Percentiles rank a stretch among this genome's conserved stretches.
phyloP scores from a whole-genome alignment of 768 basidiomycete species.

The Saitozyma podzolica region DNA sequence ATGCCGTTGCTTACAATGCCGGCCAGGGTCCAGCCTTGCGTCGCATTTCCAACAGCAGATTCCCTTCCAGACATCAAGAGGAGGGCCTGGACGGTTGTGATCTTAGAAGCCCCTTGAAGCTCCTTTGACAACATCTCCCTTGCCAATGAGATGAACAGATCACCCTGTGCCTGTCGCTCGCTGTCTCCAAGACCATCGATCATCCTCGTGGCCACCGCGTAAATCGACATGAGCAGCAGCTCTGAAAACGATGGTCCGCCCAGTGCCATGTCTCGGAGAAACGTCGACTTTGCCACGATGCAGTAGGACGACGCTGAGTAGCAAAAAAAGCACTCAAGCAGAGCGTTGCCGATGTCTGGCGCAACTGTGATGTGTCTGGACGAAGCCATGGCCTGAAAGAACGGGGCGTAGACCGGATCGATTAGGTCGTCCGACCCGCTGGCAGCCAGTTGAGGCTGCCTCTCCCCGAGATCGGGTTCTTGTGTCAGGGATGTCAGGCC shows the following conservation, averaged over 20 bases:
- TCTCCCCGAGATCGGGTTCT: background rate
- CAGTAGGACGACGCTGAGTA: constrained; percentile 8
- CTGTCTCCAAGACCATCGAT: constrained; percentile 16
- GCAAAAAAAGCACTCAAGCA: constrained; percentile 10
- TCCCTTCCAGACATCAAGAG: constrained; percentile 5
- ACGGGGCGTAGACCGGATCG: constrained; percentile 13
- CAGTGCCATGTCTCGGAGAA: constrained; percentile 18
- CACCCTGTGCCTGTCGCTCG: constrained; percentile 11
- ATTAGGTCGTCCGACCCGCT: background rate
- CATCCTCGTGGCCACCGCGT: constrained; percentile 17
- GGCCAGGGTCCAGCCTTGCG: constrained; percentile 7
- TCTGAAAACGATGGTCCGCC: constrained; percentile 19
- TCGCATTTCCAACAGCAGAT: constrained; percentile 7
- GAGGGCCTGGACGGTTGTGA: constrained; percentile 5
- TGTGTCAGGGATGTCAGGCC: constrained; percentile 6
- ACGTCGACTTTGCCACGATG: constrained; percentile 6
- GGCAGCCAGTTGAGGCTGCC: background rate
- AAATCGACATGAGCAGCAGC: constrained; percentile 19
- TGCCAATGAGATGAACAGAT: constrained; percentile 17
- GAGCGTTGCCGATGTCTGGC: constrained; percentile 16
- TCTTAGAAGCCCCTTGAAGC: constrained; percentile 15
- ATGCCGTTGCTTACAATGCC: constrained; percentile 2
- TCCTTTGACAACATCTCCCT: constrained; percentile 16
- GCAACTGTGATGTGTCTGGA: constrained; percentile 22
- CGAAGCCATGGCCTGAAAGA: constrained; percentile 15